Evolutionary conservation across 2,329 filamentous ascomycete species (phyloP).

Genomic region (Diaporthe destruens): DNA sequence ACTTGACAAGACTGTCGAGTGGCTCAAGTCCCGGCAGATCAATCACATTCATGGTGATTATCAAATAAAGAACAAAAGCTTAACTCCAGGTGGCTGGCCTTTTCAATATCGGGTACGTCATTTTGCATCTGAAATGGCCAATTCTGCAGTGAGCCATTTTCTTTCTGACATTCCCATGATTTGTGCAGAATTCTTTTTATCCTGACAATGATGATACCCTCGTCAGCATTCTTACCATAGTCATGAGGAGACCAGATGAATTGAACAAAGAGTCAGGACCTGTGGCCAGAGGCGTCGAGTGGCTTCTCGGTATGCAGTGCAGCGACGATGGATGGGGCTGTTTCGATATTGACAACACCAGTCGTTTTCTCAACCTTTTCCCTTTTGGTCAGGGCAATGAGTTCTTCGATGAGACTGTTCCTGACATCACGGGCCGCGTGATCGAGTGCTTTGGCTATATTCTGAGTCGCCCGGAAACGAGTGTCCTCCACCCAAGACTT

Average conservation of each 20-base stretch:
- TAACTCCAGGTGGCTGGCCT: constrained; percentile 45
- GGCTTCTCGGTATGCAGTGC: constrained; percentile 54
- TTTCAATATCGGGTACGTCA: constrained; percentile 50
- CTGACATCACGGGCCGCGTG: constrained; percentile 52
- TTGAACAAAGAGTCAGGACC: too few relatives aligned
- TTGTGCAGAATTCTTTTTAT: too few relatives aligned
- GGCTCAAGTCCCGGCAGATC: constrained; percentile 46
- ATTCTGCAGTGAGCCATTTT: too few relatives aligned
- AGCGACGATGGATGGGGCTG: constrained; percentile 53
- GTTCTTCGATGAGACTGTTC: constrained; percentile 50
- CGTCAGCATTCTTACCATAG: constrained; percentile 47
- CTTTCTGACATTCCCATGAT: too few relatives aligned
- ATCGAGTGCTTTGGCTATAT: constrained; percentile 41
- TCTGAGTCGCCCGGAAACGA: too few relatives aligned
- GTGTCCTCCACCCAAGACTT: too few relatives aligned
- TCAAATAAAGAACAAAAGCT: constrained; percentile 45
- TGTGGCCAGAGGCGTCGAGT: too few relatives aligned
- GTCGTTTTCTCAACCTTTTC: constrained; percentile 50
- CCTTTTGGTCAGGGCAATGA: constrained; percentile 53
- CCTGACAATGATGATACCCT: constrained; percentile 53
- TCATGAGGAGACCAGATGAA: constrained; percentile 47
- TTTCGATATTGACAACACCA: constrained; percentile 52
- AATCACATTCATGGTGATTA: constrained; percentile 48
- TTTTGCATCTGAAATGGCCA: too few relatives aligned
- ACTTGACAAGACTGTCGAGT: constrained; percentile 37